Conservation (phyloP, 2,329 filamentous ascomycete species). For the Nemania sp. region DNA sequence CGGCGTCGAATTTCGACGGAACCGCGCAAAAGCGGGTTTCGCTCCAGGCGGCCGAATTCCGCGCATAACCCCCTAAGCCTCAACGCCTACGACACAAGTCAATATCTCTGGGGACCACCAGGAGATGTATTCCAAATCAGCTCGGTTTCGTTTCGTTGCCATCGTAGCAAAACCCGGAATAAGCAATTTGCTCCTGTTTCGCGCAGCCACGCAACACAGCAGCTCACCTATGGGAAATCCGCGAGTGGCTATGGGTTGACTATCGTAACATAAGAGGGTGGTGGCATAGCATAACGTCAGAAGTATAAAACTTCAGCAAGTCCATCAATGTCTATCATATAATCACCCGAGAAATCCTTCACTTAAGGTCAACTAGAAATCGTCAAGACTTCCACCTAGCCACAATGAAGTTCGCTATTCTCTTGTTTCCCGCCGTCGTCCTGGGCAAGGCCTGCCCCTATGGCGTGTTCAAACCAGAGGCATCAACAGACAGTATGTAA, state of each 20-base stretch:
- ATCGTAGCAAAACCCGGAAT: background rate
- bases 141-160: background rate
- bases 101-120: background rate
- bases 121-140: conserved; percentile 17
- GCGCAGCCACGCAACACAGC: background rate
- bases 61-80: conserved; percentile 6
- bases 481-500: conserved; percentile 25
- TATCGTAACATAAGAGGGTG: background rate
- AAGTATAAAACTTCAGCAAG: conserved; percentile 17
- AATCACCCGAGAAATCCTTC: background rate
- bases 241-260: background rate
- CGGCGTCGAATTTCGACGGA: background rate
- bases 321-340: background rate
- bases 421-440: conserved; percentile 19
- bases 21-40: conserved; percentile 12
- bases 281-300: background rate
- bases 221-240: background rate
- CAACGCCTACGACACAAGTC: background rate
- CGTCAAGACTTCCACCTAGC: background rate
- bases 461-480: conserved; percentile 16
- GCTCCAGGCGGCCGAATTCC: conserved; percentile 15
- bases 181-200: background rate
- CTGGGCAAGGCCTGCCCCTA: conserved; percentile 20
- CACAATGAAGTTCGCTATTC: conserved; percentile 21
- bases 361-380: background rate